A percentile compares a stretch with the other conserved stretches of the same genome.
These are phyloP conservation scores for Globisporangium apiculatum DNA, from an alignment of 352 stramenopile species.

Conservation along the genomic window DNA sequence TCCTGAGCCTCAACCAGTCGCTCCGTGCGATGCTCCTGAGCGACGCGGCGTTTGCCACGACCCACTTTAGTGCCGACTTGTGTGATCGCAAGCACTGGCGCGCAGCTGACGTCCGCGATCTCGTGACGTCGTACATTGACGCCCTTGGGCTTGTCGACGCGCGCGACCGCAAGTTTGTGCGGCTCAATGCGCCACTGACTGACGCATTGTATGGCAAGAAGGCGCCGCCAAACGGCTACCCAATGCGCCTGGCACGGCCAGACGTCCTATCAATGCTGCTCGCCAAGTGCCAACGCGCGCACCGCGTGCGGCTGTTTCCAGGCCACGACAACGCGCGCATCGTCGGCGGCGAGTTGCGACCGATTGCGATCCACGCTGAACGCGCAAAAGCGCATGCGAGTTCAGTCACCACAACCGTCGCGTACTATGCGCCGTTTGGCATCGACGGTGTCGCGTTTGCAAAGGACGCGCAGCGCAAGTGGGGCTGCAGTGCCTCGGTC, in stretches of 20 bases:
- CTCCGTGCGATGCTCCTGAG: slow-evolving; percentile 45
- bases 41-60: slow-evolving; percentile 15
- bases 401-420: slow-evolving; percentile 58
- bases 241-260: slow-evolving; percentile 41
- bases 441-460: slow-evolving; percentile 60
- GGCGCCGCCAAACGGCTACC: slow-evolving; percentile 43
- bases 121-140: slow-evolving; percentile 58
- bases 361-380: slow-evolving; percentile 61
- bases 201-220: slow-evolving; percentile 77
- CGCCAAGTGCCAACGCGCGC: slow-evolving; percentile 59
- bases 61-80: slow-evolving; percentile 13
- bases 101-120: slow-evolving; percentile 40
- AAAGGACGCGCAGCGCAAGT: slow-evolving; percentile 82
- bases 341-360: slow-evolving; percentile 40
- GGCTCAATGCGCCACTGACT: slow-evolving; percentile 51
- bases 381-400: slow-evolving; percentile 67
- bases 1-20: slow-evolving; percentile 44
- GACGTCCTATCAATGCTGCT: slow-evolving; percentile 48
- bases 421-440: slow-evolving; percentile 76
- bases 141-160: slow-evolving; percentile 43
- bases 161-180: slow-evolving; percentile 61
- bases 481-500: slow-evolving; percentile 62
- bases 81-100: slow-evolving; percentile 50
- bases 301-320: slow-evolving; percentile 63
- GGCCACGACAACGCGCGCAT: slow-evolving; percentile 62